These are phyloP conservation scores for Neoboletus magnificus DNA, from an alignment of 768 basidiomycete species.

Conservation along the genomic window DNA sequence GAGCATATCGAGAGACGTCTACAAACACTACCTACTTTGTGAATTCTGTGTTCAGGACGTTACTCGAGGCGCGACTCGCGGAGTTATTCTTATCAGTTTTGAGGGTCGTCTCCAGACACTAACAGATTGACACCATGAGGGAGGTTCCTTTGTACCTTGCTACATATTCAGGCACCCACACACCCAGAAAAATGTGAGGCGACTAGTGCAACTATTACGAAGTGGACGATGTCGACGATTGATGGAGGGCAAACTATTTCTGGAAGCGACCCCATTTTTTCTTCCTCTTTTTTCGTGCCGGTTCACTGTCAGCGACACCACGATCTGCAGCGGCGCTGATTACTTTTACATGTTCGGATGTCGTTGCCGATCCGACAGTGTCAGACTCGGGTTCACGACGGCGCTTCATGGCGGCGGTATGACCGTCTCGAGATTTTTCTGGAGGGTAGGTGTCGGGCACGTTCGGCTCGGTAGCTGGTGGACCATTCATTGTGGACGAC, in stretches of 20 bases:
- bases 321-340: neutral
- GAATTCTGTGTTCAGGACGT: neutral
- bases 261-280: neutral
- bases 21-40: no score
- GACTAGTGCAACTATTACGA: neutral
- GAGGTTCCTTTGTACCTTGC: neutral
- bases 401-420: constrained; percentile 18
- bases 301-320: neutral
- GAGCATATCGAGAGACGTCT: no score
- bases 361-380: neutral
- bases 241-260: neutral
- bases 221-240: neutral
- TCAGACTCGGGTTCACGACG: constrained; percentile 16
- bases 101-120: no score
- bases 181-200: neutral
- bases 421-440: neutral
- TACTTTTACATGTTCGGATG: neutral
- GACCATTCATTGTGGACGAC: neutral
- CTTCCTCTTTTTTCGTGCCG: constrained; percentile 23
- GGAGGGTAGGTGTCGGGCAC: neutral
- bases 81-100: no score
- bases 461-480: neutral
- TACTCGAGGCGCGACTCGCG: no score
- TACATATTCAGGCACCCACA: neutral
- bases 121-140: neutral